Base-by-base conservation (phyloP, 176 grass and related monocot genomes). In the Oryza glaberrima region DNA sequence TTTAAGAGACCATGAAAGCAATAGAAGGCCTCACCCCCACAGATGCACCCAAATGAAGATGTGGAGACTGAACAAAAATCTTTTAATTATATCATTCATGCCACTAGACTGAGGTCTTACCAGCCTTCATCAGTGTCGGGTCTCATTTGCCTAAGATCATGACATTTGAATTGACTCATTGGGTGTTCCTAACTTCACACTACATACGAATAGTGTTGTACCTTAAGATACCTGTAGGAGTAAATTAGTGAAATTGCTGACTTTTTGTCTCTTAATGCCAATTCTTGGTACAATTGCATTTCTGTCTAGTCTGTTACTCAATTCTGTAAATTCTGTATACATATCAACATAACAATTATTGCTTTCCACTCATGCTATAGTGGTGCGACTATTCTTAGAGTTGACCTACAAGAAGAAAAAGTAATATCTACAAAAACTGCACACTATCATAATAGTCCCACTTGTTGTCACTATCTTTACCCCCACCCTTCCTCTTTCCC, bases 381-480 rank as follows among this genome's bases (percentile, higher is more conserved):
- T 93, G 94, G 82, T 90, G 87, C 69, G 78, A 91, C 91, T 91
- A 90, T 91, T 91, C 86, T 86, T 82, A 47, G 69, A 86, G 91
- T 93, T 96, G 91, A 96, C 94, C 91, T 93, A 88, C 68, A 73
- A 96, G 65, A 82, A 88, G 66, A 96, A 89, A 44, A 93, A 90
- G 87, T 12, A 88, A 89, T 86, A 90, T 81, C 79, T 85, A 80
- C 58, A 54, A 56, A n/a, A 74, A 83, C 77, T 83, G 79, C 70
- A 34, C n/a, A 61, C 69, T 86, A 84, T 91, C 87, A 73, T 88
- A 36, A 83, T 80, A 76, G 41, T 86, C 56, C 83, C 83, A 87
- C 78, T 90, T 91, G 75, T 91, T 86, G 82, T 69, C 28, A n/a
- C 83, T 85, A 63, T 32, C 85, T 80, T 77, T 52, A 52, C 49